phyloP scores from a whole-genome alignment of 1,139 yeast genomes.

The Blastobotrys illinoisensis region DNA sequence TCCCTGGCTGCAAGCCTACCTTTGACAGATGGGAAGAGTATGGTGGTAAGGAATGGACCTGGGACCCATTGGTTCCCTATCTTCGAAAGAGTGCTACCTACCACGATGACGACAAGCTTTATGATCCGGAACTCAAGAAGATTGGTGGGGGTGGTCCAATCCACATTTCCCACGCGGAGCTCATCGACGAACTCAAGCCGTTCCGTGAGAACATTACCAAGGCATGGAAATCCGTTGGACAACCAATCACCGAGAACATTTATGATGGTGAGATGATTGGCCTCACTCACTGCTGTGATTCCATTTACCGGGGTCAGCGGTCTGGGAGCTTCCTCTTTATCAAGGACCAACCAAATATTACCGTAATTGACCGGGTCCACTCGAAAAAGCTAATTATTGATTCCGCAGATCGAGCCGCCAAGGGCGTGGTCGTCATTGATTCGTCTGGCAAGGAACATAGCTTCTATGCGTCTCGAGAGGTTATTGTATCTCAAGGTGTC shows the following conservation, averaged over 20 bases:
- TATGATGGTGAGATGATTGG: constrained; percentile 24
- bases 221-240: constrained; percentile 21
- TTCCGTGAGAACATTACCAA: constrained; percentile 19
- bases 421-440: constrained; percentile 22
- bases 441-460: constrained; percentile 20
- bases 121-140: constrained; percentile 18
- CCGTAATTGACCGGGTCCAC: constrained; percentile 21
- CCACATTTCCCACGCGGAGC: constrained; percentile 23
- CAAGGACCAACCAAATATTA: constrained; percentile 19
- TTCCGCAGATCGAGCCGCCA: constrained; percentile 17
- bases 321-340: constrained; percentile 23
- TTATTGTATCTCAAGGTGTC: constrained; percentile 27
- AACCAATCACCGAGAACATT: constrained; percentile 20
- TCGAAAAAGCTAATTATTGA: constrained; percentile 22
- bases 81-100: constrained; percentile 25
- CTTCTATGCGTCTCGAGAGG: constrained; percentile 25
- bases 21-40: constrained; percentile 25
- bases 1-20: constrained; percentile 27
- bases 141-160: constrained; percentile 25
- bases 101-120: constrained; percentile 21
- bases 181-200: constrained; percentile 19
- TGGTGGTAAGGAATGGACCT: constrained; percentile 26
- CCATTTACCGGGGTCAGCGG: constrained; percentile 22
- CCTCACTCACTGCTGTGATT: constrained; percentile 22
- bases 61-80: constrained; percentile 26